Evolutionary conservation across 2,329 filamentous ascomycete species (phyloP).

Genomic region (Xylariaceae sp.): DNA sequence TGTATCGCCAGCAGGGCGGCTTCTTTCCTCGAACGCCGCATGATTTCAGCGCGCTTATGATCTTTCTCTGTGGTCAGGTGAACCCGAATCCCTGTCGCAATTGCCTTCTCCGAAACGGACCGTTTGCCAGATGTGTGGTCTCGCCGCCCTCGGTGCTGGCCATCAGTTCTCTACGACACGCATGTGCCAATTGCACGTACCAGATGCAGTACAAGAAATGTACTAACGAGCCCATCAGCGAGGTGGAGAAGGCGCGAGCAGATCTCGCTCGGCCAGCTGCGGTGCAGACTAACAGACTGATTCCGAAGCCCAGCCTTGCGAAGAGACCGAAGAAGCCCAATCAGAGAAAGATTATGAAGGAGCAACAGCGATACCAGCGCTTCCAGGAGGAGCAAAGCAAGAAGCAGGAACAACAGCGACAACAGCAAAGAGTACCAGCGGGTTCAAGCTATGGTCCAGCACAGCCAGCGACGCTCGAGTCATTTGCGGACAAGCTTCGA

Average conservation of each 20-base stretch:
- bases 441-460: constrained; percentile 2
- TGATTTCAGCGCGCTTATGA: constrained; percentile 29
- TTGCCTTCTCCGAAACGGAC: constrained; percentile 26
- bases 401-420: not conserved
- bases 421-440: not conserved
- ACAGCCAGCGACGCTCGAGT: constrained; percentile 8
- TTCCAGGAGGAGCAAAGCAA: not conserved
- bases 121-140: constrained; percentile 26
- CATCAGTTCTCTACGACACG: constrained; percentile 22
- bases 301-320: constrained; percentile 5
- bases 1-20: constrained; percentile 23
- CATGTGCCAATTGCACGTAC: constrained; percentile 30
- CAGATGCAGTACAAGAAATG: constrained; percentile 29
- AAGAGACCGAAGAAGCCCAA: constrained; percentile 12
- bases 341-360: not conserved
- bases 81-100: constrained; percentile 29
- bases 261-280: constrained; percentile 13
- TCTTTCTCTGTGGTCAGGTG: constrained; percentile 27
- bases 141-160: constrained; percentile 24
- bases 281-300: constrained; percentile 8
- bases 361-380: not conserved
- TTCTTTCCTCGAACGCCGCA: constrained; percentile 25
- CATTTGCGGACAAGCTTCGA: constrained; percentile 25
- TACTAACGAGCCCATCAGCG: constrained; percentile 25
- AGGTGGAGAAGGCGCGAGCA: constrained; percentile 20